Evolutionary conservation across 441 rosid genomes (phyloP).

Genomic region (Theobroma grandiflorum): DNA sequence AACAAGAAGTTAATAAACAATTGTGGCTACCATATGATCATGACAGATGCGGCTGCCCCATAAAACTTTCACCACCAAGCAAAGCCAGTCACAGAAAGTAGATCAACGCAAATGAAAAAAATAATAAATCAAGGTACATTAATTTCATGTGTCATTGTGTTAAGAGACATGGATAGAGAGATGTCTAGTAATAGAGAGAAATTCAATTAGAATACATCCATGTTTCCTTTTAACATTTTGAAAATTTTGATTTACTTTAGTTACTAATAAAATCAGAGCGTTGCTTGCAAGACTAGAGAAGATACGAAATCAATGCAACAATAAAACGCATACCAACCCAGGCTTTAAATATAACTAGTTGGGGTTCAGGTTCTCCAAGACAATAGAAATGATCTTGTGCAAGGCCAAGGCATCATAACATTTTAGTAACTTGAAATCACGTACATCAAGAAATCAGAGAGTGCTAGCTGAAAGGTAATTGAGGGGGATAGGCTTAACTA

Average conservation of each 20-base stretch:
- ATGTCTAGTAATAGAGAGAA: background rate
- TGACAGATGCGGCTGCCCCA: background rate
- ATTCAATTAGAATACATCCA: background rate
- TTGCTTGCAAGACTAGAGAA: background rate
- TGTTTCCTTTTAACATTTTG: slow-evolving; percentile 4
- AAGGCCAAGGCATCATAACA: background rate
- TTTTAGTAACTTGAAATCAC: slow-evolving; percentile 3
- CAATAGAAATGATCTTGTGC: background rate
- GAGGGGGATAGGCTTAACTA: background rate
- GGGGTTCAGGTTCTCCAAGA: background rate
- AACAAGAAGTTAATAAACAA: background rate
- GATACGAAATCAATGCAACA: slow-evolving; percentile 6
- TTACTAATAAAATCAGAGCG: background rate
- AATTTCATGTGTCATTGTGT: background rate
- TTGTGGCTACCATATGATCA: background rate
- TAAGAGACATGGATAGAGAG: background rate
- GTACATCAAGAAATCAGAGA: background rate
- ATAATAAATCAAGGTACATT: background rate
- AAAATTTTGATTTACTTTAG: background rate
- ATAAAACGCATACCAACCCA: slow-evolving; percentile 2
- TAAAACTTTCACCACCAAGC: background rate
- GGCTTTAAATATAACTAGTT: background rate
- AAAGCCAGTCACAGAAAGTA: background rate
- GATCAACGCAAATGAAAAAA: background rate
- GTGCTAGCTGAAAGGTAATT: background rate